Evolutionary conservation across 305 asterid genomes (phyloP), one percentile per base, ranked within the genome.

Genomic region (Fraxinus nigra): DNA sequence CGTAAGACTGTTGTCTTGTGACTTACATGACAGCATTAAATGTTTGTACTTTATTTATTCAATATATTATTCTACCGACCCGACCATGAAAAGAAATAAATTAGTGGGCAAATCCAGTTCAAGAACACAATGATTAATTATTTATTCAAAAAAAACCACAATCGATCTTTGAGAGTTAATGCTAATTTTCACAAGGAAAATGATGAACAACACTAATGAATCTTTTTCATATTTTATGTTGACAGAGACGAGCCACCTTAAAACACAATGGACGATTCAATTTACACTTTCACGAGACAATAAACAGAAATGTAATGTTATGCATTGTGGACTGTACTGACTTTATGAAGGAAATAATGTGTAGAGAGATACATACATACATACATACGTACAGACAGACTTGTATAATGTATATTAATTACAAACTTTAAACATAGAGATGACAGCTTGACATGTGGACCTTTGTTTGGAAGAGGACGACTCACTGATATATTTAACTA

Each of bases 371-470:
- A 51, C 20, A 51, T 13, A 7, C 24, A 38, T 13, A 7, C 24
- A 38, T 13, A 7, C 26, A 24, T 24, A 24, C 26, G 5, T 11
- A 7, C 22, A 37, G 43, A 61, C 30, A 63, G 30, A 3, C 72
- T 6, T 56, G 11, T 18, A 20, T 56, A 56, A 6, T 4, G 67
- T 20, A 10, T 59, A 59, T 20, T 59, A 59, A 65, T 51, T 59
- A 80, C 67, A 34, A 40, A 77, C 83, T 72, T 40, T 83, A 70
- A 46, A 59, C 81, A 69, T 61, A 33, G 9, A 65, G 85, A 81
- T 84, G 92, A 85, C 89, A 90, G 92, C 85, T 86, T 78, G 86
- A 82, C 82, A 85, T 77, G 89, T 90, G 91, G 92, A 77, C 88
- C 89, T 75, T 34, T 65, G 84, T 28, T 8, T 37, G 54, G 95